Conservation (phyloP, 1,284 basidiomycete species). For the Albatrellus sp. region DNA sequence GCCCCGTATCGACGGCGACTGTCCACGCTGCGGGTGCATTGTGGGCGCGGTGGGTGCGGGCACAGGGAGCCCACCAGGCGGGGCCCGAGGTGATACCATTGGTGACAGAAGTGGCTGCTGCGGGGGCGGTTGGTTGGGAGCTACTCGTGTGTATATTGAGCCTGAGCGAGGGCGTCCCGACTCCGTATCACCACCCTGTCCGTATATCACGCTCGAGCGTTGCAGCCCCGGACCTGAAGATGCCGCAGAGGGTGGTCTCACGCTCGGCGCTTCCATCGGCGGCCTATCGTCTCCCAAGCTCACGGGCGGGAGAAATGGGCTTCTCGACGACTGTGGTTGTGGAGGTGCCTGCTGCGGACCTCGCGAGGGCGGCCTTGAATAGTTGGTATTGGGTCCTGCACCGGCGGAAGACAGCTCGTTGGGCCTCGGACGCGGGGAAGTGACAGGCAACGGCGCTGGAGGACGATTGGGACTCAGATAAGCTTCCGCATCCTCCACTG, state of each 20-base stretch:
- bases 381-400: not conserved
- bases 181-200: too few relatives aligned
- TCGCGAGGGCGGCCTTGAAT: not conserved
- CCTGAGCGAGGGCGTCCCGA: not conserved
- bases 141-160: not conserved
- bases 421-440: not conserved
- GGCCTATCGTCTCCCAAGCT: not conserved
- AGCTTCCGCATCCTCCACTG: not conserved
- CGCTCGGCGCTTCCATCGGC: too few relatives aligned
- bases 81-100: not conserved
- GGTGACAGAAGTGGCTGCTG: not conserved
- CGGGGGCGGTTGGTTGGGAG: not conserved
- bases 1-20: not conserved
- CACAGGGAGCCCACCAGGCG: constrained; percentile 6
- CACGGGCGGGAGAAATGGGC: not conserved
- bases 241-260: too few relatives aligned
- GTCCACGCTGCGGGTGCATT: not conserved
- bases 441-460: not conserved
- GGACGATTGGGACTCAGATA: not conserved
- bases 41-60: constrained; percentile 7
- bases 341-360: not conserved
- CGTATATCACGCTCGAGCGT: not conserved
- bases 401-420: not conserved
- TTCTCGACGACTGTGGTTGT: not conserved
- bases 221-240: not conserved